Evolutionary conservation across 306 rosid genomes (phyloP).

Genomic region (Sindora glabra): DNA sequence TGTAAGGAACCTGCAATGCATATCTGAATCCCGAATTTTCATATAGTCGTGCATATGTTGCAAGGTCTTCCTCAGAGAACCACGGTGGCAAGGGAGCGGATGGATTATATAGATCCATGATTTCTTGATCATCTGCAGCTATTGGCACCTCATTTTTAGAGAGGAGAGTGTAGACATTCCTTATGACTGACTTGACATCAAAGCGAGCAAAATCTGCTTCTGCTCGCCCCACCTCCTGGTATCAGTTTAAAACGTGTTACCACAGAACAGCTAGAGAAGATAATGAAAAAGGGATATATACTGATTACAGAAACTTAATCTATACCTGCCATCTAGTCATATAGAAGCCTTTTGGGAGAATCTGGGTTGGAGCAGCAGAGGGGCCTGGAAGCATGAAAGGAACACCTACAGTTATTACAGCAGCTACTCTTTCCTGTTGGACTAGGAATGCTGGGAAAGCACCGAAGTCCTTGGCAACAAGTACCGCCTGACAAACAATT

Average conservation of each 20-base stretch:
- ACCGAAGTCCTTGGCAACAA: slow-evolving; percentile 51
- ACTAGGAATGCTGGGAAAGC: slow-evolving; percentile 35
- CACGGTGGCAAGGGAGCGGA: slow-evolving; percentile 44
- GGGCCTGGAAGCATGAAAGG: slow-evolving; percentile 48
- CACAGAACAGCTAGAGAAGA: background rate
- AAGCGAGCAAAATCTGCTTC: slow-evolving; percentile 55
- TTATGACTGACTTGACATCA: slow-evolving; percentile 38
- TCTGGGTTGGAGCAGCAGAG: slow-evolving; percentile 20
- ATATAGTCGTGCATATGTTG: slow-evolving; percentile 39
- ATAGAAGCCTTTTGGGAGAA: slow-evolving; percentile 52
- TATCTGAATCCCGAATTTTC: slow-evolving; percentile 49
- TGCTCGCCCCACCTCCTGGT: slow-evolving; percentile 45
- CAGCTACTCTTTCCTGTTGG: slow-evolving; percentile 38
- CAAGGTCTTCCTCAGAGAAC: slow-evolving; percentile 52
- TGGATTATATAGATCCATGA: slow-evolving; percentile 56
- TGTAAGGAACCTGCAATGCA: slow-evolving; percentile 51
- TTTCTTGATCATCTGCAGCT: slow-evolving; percentile 39
- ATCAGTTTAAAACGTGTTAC: background rate
- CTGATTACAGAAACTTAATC: background rate
- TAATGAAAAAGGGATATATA: background rate
- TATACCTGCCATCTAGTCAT: slow-evolving; percentile 45
- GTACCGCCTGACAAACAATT: slow-evolving; percentile 30
- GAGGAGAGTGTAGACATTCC: slow-evolving; percentile 49
- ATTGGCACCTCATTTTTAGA: slow-evolving; percentile 45
- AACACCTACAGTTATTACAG: slow-evolving; percentile 39